Base-by-base conservation (phyloP, 352 stramenopile species). In the Thraustochytrium sp. region DNA sequence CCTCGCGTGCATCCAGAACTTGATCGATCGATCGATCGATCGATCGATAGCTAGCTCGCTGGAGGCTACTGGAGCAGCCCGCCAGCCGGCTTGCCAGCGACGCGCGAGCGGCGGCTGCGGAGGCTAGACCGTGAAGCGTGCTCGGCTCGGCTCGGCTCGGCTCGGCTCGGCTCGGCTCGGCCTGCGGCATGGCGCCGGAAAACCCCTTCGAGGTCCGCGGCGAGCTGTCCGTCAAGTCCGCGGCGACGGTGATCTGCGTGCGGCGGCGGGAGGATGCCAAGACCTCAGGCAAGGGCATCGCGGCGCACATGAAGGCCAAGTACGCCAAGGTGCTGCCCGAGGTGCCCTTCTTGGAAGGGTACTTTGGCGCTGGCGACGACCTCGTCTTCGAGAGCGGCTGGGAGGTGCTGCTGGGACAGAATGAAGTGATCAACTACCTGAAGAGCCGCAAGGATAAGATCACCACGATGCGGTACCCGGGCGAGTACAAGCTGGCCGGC, bases 361-460 rank as follows among this genome's bases (percentile, higher is more conserved):
- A 80, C 31, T n/a, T 75, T 5, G 40, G 9, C 85, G n/a, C 16
- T n/a, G 38, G 86, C 82, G 56, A 89, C 85, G 51, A 82, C 86
- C 46, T 85, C 87, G 56, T 88, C 84, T 85, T 85, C 89, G 40
- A 85, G 86, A 64, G 53, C 38, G 53, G 53, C 16, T 92, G 89
- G 89, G 88, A 92, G 29, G 89, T 92, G 36, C 80, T 92, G n/a
- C 82, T 92, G 2, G 89, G 88, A 0, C 89, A 92, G 56, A 89
- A 85, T 56, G 89, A 92, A 63, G 88, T 91, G 11, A 91, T 91
- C 82, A 92, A 92, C 86, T 92, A 88, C 88, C 87, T 92, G 54
- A 87, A 87, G 16, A 91, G 87, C 51, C 90, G 82, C 11, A 80
- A 82, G 42, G 74, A 68, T 21, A 61, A 84, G 16, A 89, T 88